These are phyloP conservation scores for Austroboletus novae-zelandiae DNA, from an alignment of 1,284 basidiomycete species.

Conservation along the genomic window DNA sequence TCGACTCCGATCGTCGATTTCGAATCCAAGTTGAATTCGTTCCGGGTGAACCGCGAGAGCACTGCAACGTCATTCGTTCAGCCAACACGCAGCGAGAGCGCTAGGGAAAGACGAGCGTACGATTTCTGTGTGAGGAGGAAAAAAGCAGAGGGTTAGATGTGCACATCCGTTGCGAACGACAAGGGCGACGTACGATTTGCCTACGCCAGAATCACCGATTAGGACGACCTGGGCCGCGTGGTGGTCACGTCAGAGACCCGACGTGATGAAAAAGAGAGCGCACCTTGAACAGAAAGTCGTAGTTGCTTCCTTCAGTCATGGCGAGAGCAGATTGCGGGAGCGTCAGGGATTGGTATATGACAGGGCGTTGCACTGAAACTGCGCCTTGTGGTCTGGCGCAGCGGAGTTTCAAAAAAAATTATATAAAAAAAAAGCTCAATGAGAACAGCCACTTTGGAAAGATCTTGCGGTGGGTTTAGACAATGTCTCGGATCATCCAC, in stretches of 20 bases:
- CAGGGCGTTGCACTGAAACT: not conserved
- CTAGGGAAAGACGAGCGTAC: constrained; percentile 10
- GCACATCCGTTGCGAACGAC: not conserved
- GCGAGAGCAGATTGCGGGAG: not conserved
- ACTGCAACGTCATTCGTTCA: constrained; percentile 40
- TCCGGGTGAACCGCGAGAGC: constrained; percentile 95
- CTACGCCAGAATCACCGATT: constrained; percentile 98
- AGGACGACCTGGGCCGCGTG: constrained; percentile 74
- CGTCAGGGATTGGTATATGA: constrained; percentile 16
- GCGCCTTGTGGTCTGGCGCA: constrained; percentile 1
- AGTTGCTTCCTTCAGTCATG: constrained; percentile 75
- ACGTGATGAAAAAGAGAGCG: constrained; percentile 13
- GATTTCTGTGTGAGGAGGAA: constrained; percentile 17
- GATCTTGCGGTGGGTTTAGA: too few relatives aligned
- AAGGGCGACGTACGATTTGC: constrained; percentile 77
- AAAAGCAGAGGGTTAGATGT: not conserved
- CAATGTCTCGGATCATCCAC: not conserved
- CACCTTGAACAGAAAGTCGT: constrained; percentile 96
- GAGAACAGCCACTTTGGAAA: too few relatives aligned
- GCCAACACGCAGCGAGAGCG: not conserved
- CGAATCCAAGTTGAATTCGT: constrained; percentile 98
- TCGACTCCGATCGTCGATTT: constrained; percentile 99
- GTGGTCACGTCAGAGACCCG: not conserved
- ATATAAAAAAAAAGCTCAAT: not conserved
- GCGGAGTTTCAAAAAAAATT: constrained; percentile 28